Conservation (phyloP, 768 basidiomycete genomes). For the Phylloporus arenicola region DNA sequence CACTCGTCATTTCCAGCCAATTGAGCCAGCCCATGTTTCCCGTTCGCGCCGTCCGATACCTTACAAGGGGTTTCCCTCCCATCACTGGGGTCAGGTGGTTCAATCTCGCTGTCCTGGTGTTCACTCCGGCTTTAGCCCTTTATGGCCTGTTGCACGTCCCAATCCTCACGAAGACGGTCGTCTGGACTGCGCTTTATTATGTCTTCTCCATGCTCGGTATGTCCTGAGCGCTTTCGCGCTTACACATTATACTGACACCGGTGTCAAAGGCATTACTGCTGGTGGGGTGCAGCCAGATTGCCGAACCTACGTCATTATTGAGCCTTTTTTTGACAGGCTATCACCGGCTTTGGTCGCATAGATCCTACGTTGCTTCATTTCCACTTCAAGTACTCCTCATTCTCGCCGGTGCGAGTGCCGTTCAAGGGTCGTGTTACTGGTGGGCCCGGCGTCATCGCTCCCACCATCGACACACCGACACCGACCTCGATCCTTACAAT, state of each 20-base stretch:
- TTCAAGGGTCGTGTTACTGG: constrained; percentile 85
- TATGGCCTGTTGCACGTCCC: constrained; percentile 58
- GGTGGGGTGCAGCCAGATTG: constrained; percentile 23
- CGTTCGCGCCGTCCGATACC: constrained; percentile 5
- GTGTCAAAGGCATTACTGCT: constrained; percentile 45
- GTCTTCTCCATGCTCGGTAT: constrained; percentile 81
- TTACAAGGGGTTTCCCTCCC: constrained; percentile 37
- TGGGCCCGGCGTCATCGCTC: constrained; percentile 82
- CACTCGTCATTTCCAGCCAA: background rate
- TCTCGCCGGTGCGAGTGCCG: constrained; percentile 73
- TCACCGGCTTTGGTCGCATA: constrained; percentile 83
- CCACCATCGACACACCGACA: constrained; percentile 82
- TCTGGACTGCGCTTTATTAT: constrained; percentile 70
- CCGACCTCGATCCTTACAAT: constrained; percentile 80
- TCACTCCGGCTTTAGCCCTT: constrained; percentile 65
- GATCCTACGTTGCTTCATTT: constrained; percentile 72
- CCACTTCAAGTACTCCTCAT: constrained; percentile 68
- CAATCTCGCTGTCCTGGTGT: constrained; percentile 61
- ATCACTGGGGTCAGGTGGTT: constrained; percentile 68
- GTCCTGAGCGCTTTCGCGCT: constrained; percentile 10
- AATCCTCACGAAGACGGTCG: constrained; percentile 44
- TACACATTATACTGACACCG: constrained; percentile 11
- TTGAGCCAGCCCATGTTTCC: constrained; percentile 8
- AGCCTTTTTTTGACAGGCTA: constrained; percentile 44
- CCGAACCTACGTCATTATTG: background rate